Conservation (phyloP, 768 basidiomycete genomes). For the Termitomyces bulborhizus region DNA sequence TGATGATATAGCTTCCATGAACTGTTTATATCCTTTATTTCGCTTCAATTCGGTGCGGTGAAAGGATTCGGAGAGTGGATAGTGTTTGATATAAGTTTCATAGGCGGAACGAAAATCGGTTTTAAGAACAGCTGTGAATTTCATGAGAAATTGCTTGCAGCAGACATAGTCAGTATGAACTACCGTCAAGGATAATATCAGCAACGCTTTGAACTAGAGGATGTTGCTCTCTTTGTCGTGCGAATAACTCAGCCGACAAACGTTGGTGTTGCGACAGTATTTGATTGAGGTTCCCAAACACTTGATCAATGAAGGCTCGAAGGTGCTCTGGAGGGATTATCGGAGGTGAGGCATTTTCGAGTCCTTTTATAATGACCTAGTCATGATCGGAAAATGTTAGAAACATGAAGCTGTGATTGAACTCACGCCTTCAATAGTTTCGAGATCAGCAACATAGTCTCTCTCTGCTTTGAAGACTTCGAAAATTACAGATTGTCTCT, state of each 20-base stretch:
- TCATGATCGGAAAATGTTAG: neutral
- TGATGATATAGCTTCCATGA: slow-evolving; percentile 54
- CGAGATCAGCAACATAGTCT: slow-evolving; percentile 81
- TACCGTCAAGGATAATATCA: slow-evolving; percentile 81
- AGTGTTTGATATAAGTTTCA: slow-evolving; percentile 82
- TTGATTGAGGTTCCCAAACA: slow-evolving; percentile 77
- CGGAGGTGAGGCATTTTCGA: slow-evolving; percentile 56
- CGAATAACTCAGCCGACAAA: slow-evolving; percentile 69
- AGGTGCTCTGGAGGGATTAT: slow-evolving; percentile 53
- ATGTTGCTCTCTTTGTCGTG: slow-evolving; percentile 78
- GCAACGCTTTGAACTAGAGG: slow-evolving; percentile 79
- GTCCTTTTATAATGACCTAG: slow-evolving; percentile 69
- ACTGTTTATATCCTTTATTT: slow-evolving; percentile 62
- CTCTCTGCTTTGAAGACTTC: slow-evolving; percentile 88
- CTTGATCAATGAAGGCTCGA: slow-evolving; percentile 65
- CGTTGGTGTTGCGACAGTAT: slow-evolving; percentile 62
- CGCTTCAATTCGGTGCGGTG: slow-evolving; percentile 71
- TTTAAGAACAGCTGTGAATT: slow-evolving; percentile 33
- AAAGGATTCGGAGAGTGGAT: slow-evolving; percentile 77
- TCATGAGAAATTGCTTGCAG: neutral
- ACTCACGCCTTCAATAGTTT: slow-evolving; percentile 58
- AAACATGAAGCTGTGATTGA: neutral
- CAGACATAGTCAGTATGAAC: slow-evolving; percentile 14
- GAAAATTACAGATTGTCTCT: slow-evolving; percentile 82
- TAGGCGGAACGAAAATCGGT: slow-evolving; percentile 58